Evolutionary conservation across 1,284 basidiomycete genomes (phyloP).

Genomic region (Apiotrichum mycotoxinovorans): DNA sequence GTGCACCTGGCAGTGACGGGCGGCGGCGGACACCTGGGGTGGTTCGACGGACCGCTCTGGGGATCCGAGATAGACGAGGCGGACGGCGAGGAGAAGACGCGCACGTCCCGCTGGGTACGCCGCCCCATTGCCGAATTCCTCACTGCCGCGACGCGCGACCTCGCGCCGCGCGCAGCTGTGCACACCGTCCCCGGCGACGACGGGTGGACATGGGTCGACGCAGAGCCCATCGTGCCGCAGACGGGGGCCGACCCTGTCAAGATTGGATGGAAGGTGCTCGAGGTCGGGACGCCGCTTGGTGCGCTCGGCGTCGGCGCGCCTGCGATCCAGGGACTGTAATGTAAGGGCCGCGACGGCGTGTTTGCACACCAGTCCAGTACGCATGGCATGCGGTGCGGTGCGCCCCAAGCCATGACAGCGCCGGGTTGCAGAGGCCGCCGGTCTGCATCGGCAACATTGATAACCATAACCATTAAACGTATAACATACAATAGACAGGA

Average conservation of each 20-base stretch:
- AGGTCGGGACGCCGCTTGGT: background rate
- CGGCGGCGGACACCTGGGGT: conserved; percentile 89
- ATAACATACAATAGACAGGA: too few species aligned
- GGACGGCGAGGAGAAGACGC: conserved; percentile 18
- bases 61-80: background rate
- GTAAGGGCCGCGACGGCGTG: too few species aligned
- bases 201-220: conserved; percentile 13
- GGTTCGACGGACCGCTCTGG: conserved; percentile 64
- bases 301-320: background rate
- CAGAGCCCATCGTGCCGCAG: conserved; percentile 3
- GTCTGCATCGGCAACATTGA: too few species aligned
- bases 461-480: too few species aligned
- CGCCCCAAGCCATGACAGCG: too few species aligned
- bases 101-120: conserved; percentile 38
- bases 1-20: conserved; percentile 70
- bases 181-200: background rate
- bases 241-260: conserved; percentile 8
- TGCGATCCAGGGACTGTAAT: conserved; percentile 8
- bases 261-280: conserved; percentile 14
- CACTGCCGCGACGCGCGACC: conserved; percentile 25
- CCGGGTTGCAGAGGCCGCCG: too few species aligned
- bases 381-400: too few species aligned
- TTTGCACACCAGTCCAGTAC: too few species aligned
- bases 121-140: conserved; percentile 45
- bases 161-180: conserved; percentile 2